These are phyloP conservation scores for Podaxis sp. DNA, from an alignment of 768 basidiomycete species.

Conservation along the genomic window DNA sequence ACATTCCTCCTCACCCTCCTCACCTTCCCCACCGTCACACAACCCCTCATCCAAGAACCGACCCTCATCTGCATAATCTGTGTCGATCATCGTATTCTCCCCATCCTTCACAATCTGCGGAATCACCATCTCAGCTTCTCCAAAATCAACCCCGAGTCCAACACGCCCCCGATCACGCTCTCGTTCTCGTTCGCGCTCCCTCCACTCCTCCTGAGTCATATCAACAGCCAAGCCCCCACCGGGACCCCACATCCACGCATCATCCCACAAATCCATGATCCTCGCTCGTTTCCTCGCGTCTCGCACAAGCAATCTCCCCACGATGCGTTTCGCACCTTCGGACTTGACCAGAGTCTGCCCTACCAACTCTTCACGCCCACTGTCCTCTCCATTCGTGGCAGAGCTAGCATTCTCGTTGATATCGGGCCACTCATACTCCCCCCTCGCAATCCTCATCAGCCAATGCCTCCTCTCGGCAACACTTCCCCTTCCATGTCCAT, in stretches of 20 bases:
- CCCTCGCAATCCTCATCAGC: conserved; percentile 79
- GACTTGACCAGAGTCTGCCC: conserved; percentile 38
- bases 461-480: conserved; percentile 49
- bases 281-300: conserved; percentile 66
- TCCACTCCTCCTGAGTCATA: conserved; percentile 17
- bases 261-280: conserved; percentile 64
- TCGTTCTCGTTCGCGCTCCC: conserved; percentile 11
- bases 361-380: conserved; percentile 32
- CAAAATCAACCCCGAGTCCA: conserved; percentile 10
- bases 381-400: neutral
- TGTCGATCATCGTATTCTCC: conserved; percentile 19
- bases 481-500: conserved; percentile 21
- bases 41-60: conserved; percentile 15
- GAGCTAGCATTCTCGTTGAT: conserved; percentile 8
- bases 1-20: conserved; percentile 18
- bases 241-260: conserved; percentile 43
- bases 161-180: neutral
- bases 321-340: conserved; percentile 52
- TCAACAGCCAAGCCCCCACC: conserved; percentile 17
- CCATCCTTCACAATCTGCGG: neutral
- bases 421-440: conserved; percentile 66
- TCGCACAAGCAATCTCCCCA: conserved; percentile 63
- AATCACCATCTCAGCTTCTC: neutral
- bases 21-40: conserved; percentile 22
- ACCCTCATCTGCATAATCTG: neutral